Base-by-base conservation (phyloP, 345 rosid species). In the Brassica incana region DNA sequence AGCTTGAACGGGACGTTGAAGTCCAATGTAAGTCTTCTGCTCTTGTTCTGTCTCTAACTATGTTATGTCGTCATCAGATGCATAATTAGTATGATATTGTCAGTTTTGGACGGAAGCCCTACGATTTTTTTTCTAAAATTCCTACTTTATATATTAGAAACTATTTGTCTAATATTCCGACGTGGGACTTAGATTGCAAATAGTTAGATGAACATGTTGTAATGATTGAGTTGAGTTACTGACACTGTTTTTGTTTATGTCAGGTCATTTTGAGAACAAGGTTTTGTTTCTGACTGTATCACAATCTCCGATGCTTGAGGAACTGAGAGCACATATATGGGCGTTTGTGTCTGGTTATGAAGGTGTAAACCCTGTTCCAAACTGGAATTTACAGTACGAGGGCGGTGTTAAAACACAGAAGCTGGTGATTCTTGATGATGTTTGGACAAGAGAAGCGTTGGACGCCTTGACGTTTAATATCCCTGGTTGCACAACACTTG, bases 211-310 rank as follows among this genome's bases (percentile, higher is more conserved):
- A 23, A 59, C 63, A 8, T 58, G 63, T 58, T 58, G 25, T 8
- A 23, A 58, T 58, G 63, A 58, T 20, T 0, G 5, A 58, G 12
- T 27, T 59, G 23, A 23, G 65, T 60, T 61, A 27, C 65, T 61
- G 16, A 61, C 65, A 16, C 12, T 66, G 10, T 0, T 5, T 67
- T 36, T 54, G 10, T 54, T 54, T 15, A 14, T 64, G 78, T 7
- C 83, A 95, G 99, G 80, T 65, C 60, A 87, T 20, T 95, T 90
- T 58, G 78, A 81, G 78, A 36, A 75, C 81, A 78, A 84, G 81
- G 72, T 91, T 79, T 74, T 91, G 85, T 91, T 90, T 83, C 78
- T 91, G 77, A 92, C 91, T 5, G 97, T 91, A 14, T 95, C 99
- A 14, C 97, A 90, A 73, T 91, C 97, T 61, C 99, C 99, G 3